Evolutionary conservation across 352 stramenopile species (phyloP), one percentile per base, ranked within the genome.

Genomic region (Lagenidium sp.): DNA sequence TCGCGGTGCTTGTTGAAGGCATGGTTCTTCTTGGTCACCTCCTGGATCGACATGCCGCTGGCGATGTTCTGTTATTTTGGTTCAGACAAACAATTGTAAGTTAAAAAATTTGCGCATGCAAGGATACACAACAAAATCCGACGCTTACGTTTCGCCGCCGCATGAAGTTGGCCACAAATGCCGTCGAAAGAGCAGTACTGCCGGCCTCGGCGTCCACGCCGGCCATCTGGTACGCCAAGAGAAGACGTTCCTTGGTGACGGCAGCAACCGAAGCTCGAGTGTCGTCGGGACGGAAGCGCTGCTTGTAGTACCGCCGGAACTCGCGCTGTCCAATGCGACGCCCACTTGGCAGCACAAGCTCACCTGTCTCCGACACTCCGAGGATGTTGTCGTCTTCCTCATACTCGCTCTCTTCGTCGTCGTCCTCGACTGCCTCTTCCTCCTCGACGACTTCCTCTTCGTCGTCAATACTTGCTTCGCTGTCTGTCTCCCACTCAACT

Each of bases 261-360:
- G 81, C 81, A 24, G 86, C 60, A 32, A 95, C 78, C 12, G 74
- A 85, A 21, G 70, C 76, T 22, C 82, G 73, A 21, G 55, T 59
- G 34, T 94, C 81, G 19, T 94, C 77, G 4, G 74, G 78, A 43
- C 75, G 73, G 63, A 94, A 94, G 35, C 57, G 67, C 61, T 96
- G 86, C 35, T 83, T 85, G 74, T 96, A 96, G 63, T 95, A 97
- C 36, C 82, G 68, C 35, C 68, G 66, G 60, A 90, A 95, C 49
- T 93, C 78, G 40, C 89, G 84, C 20, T 88, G 80, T n/a, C 89
- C 89, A 12, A 97, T 53, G 15, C 83, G 77, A 13, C 76, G 65
- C 25, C 89, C 89, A 48, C 70, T 88, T 7, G 78, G 62, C 7
- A 97, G 61, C 32, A 95, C 73, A 16, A 97, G 57, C 48, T 97